phyloP scores from a whole-genome alignment of 768 basidiomycete genomes.

The Naganishia onofrii region DNA sequence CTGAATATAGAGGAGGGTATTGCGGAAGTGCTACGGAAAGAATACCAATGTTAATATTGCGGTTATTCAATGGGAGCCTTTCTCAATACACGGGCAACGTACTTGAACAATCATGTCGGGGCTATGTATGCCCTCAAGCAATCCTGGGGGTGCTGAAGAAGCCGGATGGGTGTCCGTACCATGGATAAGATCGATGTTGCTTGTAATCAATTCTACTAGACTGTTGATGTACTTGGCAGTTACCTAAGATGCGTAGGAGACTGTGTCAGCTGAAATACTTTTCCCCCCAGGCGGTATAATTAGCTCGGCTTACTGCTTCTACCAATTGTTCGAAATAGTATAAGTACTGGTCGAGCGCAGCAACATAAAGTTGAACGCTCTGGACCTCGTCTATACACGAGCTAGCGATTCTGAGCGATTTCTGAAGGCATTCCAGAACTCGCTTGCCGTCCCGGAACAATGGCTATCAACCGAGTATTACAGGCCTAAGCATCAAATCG shows the following conservation, averaged over 20 bases:
- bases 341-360: conserved; percentile 91
- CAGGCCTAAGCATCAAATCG: not conserved
- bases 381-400: conserved; percentile 96
- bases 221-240: conserved; percentile 96
- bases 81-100: conserved; percentile 8
- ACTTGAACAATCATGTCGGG: conserved; percentile 76
- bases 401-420: conserved; percentile 91
- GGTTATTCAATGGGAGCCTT: not conserved
- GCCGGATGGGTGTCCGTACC: conserved; percentile 84
- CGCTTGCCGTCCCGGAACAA: conserved; percentile 81
- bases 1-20: conserved; percentile 80
- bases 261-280: too few relatives aligned
- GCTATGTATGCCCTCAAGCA: conserved; percentile 86
- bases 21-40: conserved; percentile 76
- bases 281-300: not conserved
- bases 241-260: conserved; percentile 57
- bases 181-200: conserved; percentile 85
- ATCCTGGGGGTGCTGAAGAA: conserved; percentile 77
- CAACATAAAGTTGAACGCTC: conserved; percentile 91
- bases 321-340: conserved; percentile 94
- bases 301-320: conserved; percentile 66
- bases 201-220: conserved; percentile 90
- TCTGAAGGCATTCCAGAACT: conserved; percentile 94
- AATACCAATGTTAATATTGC: not conserved
- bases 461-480: conserved; percentile 39